phyloP scores from a whole-genome alignment of 2,329 filamentous ascomycete species.

The Paecilomyces sp. region DNA sequence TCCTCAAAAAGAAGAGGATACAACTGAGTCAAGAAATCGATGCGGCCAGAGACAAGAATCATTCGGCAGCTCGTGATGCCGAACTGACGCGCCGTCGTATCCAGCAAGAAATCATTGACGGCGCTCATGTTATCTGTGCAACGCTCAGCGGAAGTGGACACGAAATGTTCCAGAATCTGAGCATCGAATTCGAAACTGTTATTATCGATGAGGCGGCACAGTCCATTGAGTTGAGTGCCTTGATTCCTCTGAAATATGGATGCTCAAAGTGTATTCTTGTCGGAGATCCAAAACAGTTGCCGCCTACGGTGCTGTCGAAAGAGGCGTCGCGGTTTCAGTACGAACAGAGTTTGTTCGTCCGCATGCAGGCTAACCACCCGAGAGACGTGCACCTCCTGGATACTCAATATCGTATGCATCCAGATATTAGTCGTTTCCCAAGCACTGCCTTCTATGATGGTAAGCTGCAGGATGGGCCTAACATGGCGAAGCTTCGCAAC shows the following conservation, averaged over 20 bases:
- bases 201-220: conserved; percentile 98
- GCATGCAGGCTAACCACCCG: conserved; percentile 91
- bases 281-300: conserved; percentile 94
- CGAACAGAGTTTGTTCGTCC: conserved; percentile 95
- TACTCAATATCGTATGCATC: conserved; percentile 98
- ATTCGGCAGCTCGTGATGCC: conserved; percentile 70
- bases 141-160: conserved; percentile 94
- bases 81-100: conserved; percentile 78
- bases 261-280: conserved; percentile 95
- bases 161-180: conserved; percentile 91
- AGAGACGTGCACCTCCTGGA: conserved; percentile 89
- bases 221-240: conserved; percentile 91
- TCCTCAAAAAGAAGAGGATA: conserved; percentile 68
- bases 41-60: conserved; percentile 76
- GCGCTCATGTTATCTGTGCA: conserved; percentile 86
- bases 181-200: conserved; percentile 96
- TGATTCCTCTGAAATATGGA: conserved; percentile 96
- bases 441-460: conserved; percentile 90
- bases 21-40: conserved; percentile 79
- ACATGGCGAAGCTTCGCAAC: conserved; percentile 69
- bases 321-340: conserved; percentile 89
- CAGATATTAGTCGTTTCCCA: conserved; percentile 87
- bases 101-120: conserved; percentile 85
- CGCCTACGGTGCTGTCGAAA: conserved; percentile 90
- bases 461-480: conserved; percentile 71